A percentile compares a stretch with the other conserved stretches of the same genome.
Conservation (phyloP, 164 flowering plant species). For the Annona cherimola region DNA sequence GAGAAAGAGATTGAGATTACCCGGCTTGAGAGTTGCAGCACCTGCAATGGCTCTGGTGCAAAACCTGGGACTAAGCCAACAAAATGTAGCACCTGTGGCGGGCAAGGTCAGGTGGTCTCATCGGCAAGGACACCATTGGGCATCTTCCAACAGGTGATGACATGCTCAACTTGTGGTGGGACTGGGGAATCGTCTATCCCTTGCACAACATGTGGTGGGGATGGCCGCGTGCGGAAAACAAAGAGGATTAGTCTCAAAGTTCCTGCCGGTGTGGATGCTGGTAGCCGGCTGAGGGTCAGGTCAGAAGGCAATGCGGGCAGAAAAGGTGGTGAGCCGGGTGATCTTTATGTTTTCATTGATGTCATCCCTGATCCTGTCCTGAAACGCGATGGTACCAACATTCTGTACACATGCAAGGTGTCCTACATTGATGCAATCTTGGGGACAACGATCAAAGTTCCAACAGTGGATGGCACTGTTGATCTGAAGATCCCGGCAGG, state of each 20-base stretch:
- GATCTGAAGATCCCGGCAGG: conserved; percentile 90
- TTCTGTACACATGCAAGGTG: conserved; percentile 82
- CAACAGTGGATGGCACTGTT: conserved; percentile 89
- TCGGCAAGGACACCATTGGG: conserved; percentile 88
- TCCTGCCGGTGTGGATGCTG: conserved; percentile 89
- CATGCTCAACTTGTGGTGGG: conserved; percentile 80
- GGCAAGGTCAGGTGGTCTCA: conserved; percentile 86
- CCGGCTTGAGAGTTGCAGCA: conserved; percentile 75
- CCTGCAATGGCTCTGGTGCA: conserved; percentile 89
- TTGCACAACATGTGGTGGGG: conserved; percentile 81
- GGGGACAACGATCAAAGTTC: conserved; percentile 83
- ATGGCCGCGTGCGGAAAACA: conserved; percentile 78
- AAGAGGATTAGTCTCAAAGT: conserved; percentile 88
- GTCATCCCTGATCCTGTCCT: conserved; percentile 77
- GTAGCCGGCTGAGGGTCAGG: conserved; percentile 80
- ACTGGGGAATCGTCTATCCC: conserved; percentile 73
- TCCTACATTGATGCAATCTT: conserved; percentile 89
- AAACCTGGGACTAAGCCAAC: conserved; percentile 78
- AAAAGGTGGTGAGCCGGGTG: conserved; percentile 86
- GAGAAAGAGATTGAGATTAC: conserved; percentile 88
- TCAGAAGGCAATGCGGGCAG: conserved; percentile 87
- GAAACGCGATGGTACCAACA: conserved; percentile 86
- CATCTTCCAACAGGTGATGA: conserved; percentile 84
- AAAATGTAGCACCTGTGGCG: conserved; percentile 78
- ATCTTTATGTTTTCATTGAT: conserved; percentile 72